Base-by-base conservation (phyloP, 2,329 filamentous ascomycete genomes). In the Gyromitra esculenta region DNA sequence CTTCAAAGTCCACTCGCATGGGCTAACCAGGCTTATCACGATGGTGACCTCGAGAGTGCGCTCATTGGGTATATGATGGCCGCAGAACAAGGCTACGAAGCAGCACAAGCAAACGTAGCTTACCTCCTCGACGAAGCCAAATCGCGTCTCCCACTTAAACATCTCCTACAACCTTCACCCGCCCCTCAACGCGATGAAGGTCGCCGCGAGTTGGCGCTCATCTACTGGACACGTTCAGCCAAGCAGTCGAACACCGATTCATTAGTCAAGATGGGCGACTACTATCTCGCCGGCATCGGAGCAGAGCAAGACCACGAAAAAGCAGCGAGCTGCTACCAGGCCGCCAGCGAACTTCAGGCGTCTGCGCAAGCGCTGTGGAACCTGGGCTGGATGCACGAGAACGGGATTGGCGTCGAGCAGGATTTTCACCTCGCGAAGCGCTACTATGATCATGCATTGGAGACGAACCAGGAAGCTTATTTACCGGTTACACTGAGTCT, bases 301-400 rank as follows among this genome's bases (percentile, higher is more conserved):
- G 89, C 91, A 0, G 85, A 88, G 6, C 81, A 86, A 0, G 92
- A 96, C 79, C 85, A 92, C 18, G 91, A 94, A 80, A 97, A 97
- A 83, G 96, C 96, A 5, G 94, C 94, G 0, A 90, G 92, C 57
- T 99, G 96, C 85, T 99, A 99, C 81, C 91, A 92, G 68, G 92
- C 93, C 2, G 96, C 96, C 0, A 94, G 94, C 0, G 96, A 99
- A 82, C 94, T 92, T 76, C 90, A 95, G 80, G 91, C 94, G 82
- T 97, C 93, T 80, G 96, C 95, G 1, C 96, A 99, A 84, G 96
- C 96, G 13, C 89, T 97, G 73, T 99, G 94, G 89, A 98, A 99
- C 81, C 86, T 99, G 13, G 96, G 96, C 4, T 99, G 96, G 96
- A 98, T 99, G 95, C 94, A 99, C 82, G 96, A 99, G 84, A 97